Conservation (phyloP, 2,329 filamentous ascomycete genomes). For the Dactylella cylindrospora region DNA sequence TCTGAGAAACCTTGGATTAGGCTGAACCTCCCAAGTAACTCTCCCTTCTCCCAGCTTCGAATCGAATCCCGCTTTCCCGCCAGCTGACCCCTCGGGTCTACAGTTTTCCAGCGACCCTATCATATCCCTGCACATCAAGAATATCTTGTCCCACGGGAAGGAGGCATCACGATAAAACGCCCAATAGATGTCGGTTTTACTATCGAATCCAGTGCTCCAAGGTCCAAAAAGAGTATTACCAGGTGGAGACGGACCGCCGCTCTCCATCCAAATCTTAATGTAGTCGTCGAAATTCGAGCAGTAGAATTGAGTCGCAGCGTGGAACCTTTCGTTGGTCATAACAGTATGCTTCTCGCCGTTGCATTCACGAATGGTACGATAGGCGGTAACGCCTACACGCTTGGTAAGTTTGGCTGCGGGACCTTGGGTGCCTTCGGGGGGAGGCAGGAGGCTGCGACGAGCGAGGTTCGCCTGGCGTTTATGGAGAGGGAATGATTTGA, state of each 20-base stretch:
- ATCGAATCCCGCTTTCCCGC: not conserved
- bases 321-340: not conserved
- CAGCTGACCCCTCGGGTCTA: not conserved
- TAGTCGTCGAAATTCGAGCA: conserved; percentile 13
- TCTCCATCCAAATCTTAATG: conserved; percentile 10
- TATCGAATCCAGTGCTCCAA: not conserved
- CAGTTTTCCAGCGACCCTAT: not conserved
- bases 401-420: not conserved
- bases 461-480: conserved; percentile 15
- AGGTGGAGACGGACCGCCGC: conserved; percentile 1
- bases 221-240: not conserved
- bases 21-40: not conserved
- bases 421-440: not conserved
- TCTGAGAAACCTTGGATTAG: not conserved
- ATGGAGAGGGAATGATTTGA: conserved; percentile 10
- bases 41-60: conserved; percentile 25
- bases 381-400: not conserved
- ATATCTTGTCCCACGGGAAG: conserved; percentile 17
- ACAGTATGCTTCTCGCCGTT: not conserved
- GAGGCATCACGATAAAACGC: not conserved
- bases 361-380: not conserved
- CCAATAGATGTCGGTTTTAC: conserved; percentile 4
- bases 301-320: not conserved
- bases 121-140: conserved; percentile 7
- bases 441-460: conserved; percentile 5